phyloP scores from a whole-genome alignment of 2,329 filamentous ascomycete genomes.

The Colletotrichum zoysiae region DNA sequence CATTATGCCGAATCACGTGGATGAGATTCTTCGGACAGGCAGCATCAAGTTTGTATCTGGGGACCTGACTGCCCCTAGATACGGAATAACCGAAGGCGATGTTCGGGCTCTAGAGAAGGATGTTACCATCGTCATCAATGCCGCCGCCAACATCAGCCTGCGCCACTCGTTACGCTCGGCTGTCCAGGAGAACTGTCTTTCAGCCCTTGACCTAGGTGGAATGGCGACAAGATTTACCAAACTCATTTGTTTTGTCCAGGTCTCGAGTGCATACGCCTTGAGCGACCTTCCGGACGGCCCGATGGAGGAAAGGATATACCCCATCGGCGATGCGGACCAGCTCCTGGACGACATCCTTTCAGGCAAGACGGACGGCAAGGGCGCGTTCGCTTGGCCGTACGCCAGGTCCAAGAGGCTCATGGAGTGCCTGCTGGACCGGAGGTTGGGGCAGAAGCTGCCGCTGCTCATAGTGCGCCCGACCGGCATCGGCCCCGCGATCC shows the following conservation, averaged over 20 bases:
- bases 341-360: not conserved
- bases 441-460: not conserved
- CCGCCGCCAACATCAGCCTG: not conserved
- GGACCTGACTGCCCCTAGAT: not conserved
- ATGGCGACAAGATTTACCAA: not conserved
- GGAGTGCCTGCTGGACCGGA: not conserved
- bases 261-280: not conserved
- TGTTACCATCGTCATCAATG: not conserved
- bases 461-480: not conserved
- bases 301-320: not conserved
- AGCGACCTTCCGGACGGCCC: not conserved
- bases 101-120: not conserved
- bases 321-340: not conserved
- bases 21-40: not conserved
- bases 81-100: not conserved
- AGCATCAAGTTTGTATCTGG: not conserved
- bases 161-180: not conserved
- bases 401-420: conserved; percentile 4
- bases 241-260: not conserved
- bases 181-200: not conserved
- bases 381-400: not conserved
- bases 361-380: not conserved
- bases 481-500: not conserved
- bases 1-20: not conserved
- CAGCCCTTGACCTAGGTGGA: not conserved